Conservation (phyloP, 1,284 basidiomycete species). For the Gomphus sp. region DNA sequence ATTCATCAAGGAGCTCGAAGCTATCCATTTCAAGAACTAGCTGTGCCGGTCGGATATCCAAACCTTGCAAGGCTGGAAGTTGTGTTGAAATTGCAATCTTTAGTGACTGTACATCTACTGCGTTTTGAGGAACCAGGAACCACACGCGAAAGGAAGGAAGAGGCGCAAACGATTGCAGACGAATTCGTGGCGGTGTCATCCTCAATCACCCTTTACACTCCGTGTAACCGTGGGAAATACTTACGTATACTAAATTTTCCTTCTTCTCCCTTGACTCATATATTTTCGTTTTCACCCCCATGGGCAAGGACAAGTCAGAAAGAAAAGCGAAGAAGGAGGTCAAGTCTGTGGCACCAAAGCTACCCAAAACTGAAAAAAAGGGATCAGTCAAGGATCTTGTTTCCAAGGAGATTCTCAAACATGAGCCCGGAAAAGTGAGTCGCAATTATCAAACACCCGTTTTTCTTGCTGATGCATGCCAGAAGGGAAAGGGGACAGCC, state of each 20-base stretch:
- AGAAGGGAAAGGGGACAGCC: neutral
- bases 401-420: conserved; percentile 21
- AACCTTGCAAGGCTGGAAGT: neutral
- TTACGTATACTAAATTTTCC: conserved; percentile 8
- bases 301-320: conserved; percentile 7
- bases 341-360: neutral
- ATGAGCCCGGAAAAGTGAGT: conserved; percentile 13
- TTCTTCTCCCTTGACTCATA: neutral
- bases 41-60: neutral
- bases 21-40: conserved; percentile 8
- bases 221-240: neutral
- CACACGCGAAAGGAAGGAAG: conserved; percentile 2
- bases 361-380: neutral
- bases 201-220: neutral
- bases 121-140: conserved; percentile 1
- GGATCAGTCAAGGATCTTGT: conserved; percentile 6
- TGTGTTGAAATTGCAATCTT: neutral
- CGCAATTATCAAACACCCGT: neutral
- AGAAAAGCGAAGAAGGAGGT: conserved; percentile 8
- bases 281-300: neutral
- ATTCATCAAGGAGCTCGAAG: conserved; percentile 6
- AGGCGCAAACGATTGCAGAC: conserved; percentile 1
- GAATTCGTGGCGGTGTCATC: neutral
- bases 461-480: neutral
- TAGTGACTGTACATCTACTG: neutral